A percentile compares a stretch with the other conserved stretches of the same genome.
phyloP scores from a whole-genome alignment of 2,329 filamentous ascomycete species.

The Lasiodiplodia citricola region DNA sequence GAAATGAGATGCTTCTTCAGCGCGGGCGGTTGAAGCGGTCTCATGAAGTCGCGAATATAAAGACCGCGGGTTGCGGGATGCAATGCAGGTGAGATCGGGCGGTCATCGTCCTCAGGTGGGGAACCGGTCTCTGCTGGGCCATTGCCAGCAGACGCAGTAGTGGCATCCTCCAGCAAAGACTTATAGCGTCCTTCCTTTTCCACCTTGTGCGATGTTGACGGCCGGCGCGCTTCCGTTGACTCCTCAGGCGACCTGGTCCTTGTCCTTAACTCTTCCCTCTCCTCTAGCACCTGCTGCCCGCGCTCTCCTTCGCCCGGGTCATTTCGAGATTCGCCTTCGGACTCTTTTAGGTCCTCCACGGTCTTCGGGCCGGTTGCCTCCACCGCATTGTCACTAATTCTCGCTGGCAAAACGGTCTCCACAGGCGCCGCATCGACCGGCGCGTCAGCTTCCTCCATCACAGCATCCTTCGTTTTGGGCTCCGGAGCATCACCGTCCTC shows the following conservation, averaged over 20 bases:
- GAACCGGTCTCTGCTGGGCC: slow-evolving; percentile 21
- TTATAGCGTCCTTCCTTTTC: slow-evolving; percentile 40
- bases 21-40: slow-evolving; percentile 72
- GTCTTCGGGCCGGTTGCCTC: slow-evolving; percentile 28
- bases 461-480: slow-evolving; percentile 5
- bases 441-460: slow-evolving; percentile 15
- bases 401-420: slow-evolving; percentile 31
- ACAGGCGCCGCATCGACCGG: slow-evolving; percentile 14
- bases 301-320: slow-evolving; percentile 13
- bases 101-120: slow-evolving; percentile 37
- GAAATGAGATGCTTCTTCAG: slow-evolving; percentile 72
- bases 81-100: slow-evolving; percentile 42
- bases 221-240: neutral
- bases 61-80: slow-evolving; percentile 64
- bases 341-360: slow-evolving; percentile 35
- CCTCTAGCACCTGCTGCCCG: slow-evolving; percentile 11
- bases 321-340: slow-evolving; percentile 22
- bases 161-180: slow-evolving; percentile 33
- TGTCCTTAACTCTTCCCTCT: slow-evolving; percentile 6
- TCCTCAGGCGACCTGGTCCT: slow-evolving; percentile 23
- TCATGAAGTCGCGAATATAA: slow-evolving; percentile 86
- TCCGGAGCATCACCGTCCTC: slow-evolving; percentile 32
- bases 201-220: slow-evolving; percentile 10
- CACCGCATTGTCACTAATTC: slow-evolving; percentile 38
- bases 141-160: slow-evolving; percentile 25